A percentile compares a stretch with the other conserved stretches of the same genome.
Conservation (phyloP, 2,329 filamentous ascomycete species). For the Calonectria honghensis region DNA sequence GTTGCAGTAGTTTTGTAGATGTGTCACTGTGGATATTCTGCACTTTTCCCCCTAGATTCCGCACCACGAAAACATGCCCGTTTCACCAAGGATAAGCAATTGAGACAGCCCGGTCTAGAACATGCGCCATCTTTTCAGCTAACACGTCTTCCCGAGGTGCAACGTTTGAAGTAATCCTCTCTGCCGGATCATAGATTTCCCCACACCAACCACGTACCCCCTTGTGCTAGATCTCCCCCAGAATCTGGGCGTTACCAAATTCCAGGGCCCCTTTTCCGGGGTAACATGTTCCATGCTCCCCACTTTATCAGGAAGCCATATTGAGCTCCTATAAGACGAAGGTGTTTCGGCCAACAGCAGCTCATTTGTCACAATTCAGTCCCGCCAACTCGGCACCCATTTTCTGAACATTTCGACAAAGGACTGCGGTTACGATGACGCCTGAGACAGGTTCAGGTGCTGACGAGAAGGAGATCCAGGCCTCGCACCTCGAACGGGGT, state of each 20-base stretch:
- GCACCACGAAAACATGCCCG: too few relatives aligned
- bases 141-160: slow-evolving; percentile 22
- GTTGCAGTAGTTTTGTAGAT: too few relatives aligned
- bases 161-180: slow-evolving; percentile 1
- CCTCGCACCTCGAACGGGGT: slow-evolving; percentile 33
- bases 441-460: slow-evolving; percentile 12
- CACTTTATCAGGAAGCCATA: not conserved
- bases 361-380: not conserved
- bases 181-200: slow-evolving; percentile 26
- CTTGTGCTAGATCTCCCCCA: slow-evolving; percentile 23
- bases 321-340: slow-evolving; percentile 10
- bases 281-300: slow-evolving; percentile 36
- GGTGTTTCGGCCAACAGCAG: not conserved
- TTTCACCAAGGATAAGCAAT: not conserved
- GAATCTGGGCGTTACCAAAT: slow-evolving; percentile 14
- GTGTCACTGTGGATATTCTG: not conserved
- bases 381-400: not conserved
- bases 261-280: slow-evolving; percentile 28
- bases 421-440: slow-evolving; percentile 25
- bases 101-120: slow-evolving; percentile 20
- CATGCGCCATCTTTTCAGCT: slow-evolving; percentile 21
- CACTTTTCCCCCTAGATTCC: not conserved
- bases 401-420: not conserved
- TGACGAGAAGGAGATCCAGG: slow-evolving; percentile 29
- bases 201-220: slow-evolving; percentile 7